Evolutionary conservation across 2,329 filamentous ascomycete species (phyloP).

Genomic region (Arthrobotrys entomopaga): DNA sequence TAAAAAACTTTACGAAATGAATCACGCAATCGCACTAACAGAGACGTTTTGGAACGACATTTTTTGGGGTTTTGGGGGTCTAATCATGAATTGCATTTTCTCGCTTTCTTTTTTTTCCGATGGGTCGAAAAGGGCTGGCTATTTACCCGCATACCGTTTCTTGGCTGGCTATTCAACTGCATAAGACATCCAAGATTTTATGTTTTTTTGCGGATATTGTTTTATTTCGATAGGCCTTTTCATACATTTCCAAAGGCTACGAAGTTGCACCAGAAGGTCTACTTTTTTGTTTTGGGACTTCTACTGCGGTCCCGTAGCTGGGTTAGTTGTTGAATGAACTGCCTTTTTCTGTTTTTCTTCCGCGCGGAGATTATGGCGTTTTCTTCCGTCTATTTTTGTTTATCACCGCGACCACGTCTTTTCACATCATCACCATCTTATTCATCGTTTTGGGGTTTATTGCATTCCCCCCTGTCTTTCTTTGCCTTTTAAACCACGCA

Average conservation of each 20-base stretch:
- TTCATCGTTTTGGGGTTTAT: slow-evolving; percentile 35
- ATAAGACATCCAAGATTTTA: no score
- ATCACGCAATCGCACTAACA: slow-evolving; percentile 44
- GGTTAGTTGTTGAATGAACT: no score
- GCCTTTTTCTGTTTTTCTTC: slow-evolving; percentile 30
- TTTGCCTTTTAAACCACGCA: slow-evolving; percentile 7
- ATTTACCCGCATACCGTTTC: no score
- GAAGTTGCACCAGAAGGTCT: slow-evolving; percentile 35
- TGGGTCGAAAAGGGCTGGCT: slow-evolving; percentile 43
- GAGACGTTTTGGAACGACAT: slow-evolving; percentile 52
- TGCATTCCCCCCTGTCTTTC: slow-evolving; percentile 15
- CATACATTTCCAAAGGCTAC: slow-evolving; percentile 48
- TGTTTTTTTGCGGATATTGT: no score
- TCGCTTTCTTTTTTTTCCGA: slow-evolving; percentile 30
- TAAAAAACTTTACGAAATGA: slow-evolving; percentile 48
- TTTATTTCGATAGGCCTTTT: no score
- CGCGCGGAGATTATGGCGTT: slow-evolving; percentile 43
- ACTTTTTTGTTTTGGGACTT: no score
- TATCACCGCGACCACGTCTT: slow-evolving; percentile 21
- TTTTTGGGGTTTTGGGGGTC: slow-evolving; percentile 52
- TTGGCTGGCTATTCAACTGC: no score
- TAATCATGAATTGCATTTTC: slow-evolving; percentile 51
- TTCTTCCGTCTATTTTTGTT: slow-evolving; percentile 9
- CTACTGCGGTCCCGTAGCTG: no score
- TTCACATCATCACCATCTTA: slow-evolving; percentile 15